Evolutionary conservation across 768 basidiomycete genomes (phyloP), one percentile per base, ranked within the genome.

Genomic region (Paxillus involutus): DNA sequence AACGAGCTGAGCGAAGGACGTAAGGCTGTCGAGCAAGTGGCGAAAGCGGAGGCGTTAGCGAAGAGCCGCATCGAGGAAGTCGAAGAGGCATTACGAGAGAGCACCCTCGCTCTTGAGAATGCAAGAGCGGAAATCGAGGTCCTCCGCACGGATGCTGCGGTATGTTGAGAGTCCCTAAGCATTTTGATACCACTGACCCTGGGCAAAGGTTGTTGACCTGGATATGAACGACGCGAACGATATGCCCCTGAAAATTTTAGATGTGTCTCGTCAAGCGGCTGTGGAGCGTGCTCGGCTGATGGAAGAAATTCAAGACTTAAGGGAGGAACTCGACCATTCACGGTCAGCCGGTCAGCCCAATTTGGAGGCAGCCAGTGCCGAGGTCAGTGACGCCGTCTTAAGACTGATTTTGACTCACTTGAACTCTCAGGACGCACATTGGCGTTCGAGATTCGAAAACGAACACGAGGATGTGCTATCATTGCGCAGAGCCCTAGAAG

Each of bases 101-200:
- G 89, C 60, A 87, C 86, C 3, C 78, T 84, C 43, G 91, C 95
- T 0, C 78, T 98, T 10, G 95, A 98, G 69, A 88, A 88, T 61
- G 90, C 94, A 6, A 76, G 90, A 51, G 91, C 90, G 13, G 96
- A 99, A 70, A 88, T 98, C 12, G 96, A 99, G 73, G 67, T 71
- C 73, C 62, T 85, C 42, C 75, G 95, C 50, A 72, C 80, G 33
- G 96, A 97, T 55, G 74, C 89, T 42, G 77, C 82, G 35, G 92
- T 94, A 70, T 76, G 90, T 72, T 21, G 7, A 17, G 43, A 8
- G 10, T 12, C 12, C 26, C 26, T 21, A 12, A 4, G 21, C 32
- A 24, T 44, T 10, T 37, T 48, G 42, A 51, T 35, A 24, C 13
- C 7, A n/a, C 60, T 69, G 45, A 67, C 26, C 11, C 21, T 48